phyloP scores from a whole-genome alignment of 2,329 filamentous ascomycete species.

The Parascedosporium putredinis region DNA sequence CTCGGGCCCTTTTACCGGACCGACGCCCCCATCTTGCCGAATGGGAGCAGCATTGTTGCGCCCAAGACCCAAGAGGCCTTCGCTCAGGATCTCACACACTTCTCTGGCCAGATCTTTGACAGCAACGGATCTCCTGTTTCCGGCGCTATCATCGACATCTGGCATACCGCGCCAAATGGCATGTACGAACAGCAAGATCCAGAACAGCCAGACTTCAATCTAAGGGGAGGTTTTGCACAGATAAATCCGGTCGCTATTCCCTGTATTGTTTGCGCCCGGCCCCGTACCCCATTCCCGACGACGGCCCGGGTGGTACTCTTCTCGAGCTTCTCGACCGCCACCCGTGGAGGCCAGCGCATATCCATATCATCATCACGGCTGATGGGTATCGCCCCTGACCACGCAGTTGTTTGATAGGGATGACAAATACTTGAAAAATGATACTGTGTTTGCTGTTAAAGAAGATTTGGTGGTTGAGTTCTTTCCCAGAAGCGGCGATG shows the following conservation, averaged over 20 bases:
- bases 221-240: slow-evolving; percentile 64
- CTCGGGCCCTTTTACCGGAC: slow-evolving; percentile 77
- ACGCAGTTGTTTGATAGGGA: slow-evolving; percentile 64
- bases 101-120: slow-evolving; percentile 51
- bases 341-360: slow-evolving; percentile 46
- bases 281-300: slow-evolving; percentile 37
- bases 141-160: slow-evolving; percentile 61
- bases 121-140: slow-evolving; percentile 42
- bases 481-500: slow-evolving; percentile 22
- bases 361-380: slow-evolving; percentile 46
- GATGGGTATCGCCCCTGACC: slow-evolving; percentile 55
- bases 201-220: slow-evolving; percentile 60
- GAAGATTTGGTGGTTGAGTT: slow-evolving; percentile 36
- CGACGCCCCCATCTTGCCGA: slow-evolving; percentile 58
- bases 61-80: slow-evolving; percentile 33
- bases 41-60: slow-evolving; percentile 55
- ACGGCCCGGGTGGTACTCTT: slow-evolving; percentile 43
- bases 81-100: slow-evolving; percentile 40
- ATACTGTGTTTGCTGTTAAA: slow-evolving; percentile 46
- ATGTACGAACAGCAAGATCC: slow-evolving; percentile 65
- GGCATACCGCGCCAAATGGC: slow-evolving; percentile 68
- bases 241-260: slow-evolving; percentile 51
- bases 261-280: slow-evolving; percentile 53
- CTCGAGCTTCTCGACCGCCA: slow-evolving; percentile 44
- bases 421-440: slow-evolving; percentile 47